Percentiles rank a stretch among this genome's conserved stretches.
Conservation (phyloP, 148 eudicot species). For the Diospyros kaki region DNA sequence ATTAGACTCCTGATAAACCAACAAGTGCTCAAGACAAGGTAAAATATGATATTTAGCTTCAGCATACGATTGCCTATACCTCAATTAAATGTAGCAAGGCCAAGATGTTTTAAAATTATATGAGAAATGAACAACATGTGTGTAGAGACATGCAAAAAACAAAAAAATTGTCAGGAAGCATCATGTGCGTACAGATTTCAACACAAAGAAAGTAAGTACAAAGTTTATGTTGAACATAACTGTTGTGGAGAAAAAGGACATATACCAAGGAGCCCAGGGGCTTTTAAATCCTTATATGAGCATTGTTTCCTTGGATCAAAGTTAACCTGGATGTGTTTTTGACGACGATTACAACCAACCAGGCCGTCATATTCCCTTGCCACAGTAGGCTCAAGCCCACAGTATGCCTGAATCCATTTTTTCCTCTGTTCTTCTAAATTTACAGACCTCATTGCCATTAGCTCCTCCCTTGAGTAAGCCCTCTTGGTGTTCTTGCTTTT, state of each 20-base stretch:
- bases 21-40: background rate
- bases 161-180: background rate
- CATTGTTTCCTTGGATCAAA: conserved; percentile 31
- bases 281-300: conserved; percentile 17
- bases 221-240: background rate
- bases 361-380: conserved; percentile 52
- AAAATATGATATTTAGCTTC: background rate
- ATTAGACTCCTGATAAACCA: background rate
- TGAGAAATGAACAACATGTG: background rate
- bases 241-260: background rate
- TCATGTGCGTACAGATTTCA: background rate
- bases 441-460: conserved; percentile 41
- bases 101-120: too few species aligned
- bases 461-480: conserved; percentile 33
- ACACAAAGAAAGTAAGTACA: background rate
- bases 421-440: conserved; percentile 39
- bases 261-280: conserved; percentile 27
- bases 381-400: conserved; percentile 31
- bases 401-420: conserved; percentile 41
- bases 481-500: conserved; percentile 16
- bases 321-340: conserved; percentile 23
- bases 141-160: background rate
- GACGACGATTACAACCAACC: conserved; percentile 28
- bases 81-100: background rate
- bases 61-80: background rate